These are phyloP conservation scores for Phytopythium helicoides DNA, from an alignment of 352 stramenopile genomes.

Conservation along the genomic window DNA sequence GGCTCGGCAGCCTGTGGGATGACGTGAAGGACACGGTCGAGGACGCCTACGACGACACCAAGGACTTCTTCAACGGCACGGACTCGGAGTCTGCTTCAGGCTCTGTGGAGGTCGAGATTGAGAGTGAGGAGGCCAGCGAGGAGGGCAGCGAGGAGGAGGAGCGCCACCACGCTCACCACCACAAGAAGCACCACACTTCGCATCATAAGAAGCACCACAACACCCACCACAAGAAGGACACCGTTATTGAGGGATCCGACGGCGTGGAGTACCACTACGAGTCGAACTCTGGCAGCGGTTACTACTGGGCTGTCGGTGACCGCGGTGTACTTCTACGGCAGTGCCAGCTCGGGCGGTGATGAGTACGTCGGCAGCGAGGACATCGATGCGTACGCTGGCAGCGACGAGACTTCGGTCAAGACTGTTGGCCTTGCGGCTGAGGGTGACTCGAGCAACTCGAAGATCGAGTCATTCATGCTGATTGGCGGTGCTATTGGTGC, in stretches of 20 bases:
- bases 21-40: slow-evolving; percentile 20
- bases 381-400: background rate
- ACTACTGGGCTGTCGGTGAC: no score
- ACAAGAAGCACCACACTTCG: no score
- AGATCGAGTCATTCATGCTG: slow-evolving; percentile 20
- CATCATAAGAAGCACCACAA: slow-evolving; percentile 9
- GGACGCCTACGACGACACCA: slow-evolving; percentile 6
- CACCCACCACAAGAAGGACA: slow-evolving; percentile 17
- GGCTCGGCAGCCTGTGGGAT: slow-evolving; percentile 20
- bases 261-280: slow-evolving; percentile 18
- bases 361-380: background rate
- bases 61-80: slow-evolving; percentile 23
- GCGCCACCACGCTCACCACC: slow-evolving; percentile 7
- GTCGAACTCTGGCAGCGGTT: no score
- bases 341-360: no score
- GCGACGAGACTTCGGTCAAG: slow-evolving; percentile 3
- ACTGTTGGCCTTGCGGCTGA: slow-evolving; percentile 18
- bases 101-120: slow-evolving; percentile 13
- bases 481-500: slow-evolving; percentile 18
- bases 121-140: slow-evolving; percentile 24
- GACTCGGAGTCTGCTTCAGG: slow-evolving; percentile 15
- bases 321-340: no score
- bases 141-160: slow-evolving; percentile 12
- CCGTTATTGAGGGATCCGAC: slow-evolving; percentile 6
- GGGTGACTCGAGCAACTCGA: slow-evolving; percentile 13